Percentiles rank a stretch among this genome's conserved stretches.
Evolutionary conservation across 2,329 filamentous ascomycete species (phyloP).

Genomic region (Exserohilum rostratum): DNA sequence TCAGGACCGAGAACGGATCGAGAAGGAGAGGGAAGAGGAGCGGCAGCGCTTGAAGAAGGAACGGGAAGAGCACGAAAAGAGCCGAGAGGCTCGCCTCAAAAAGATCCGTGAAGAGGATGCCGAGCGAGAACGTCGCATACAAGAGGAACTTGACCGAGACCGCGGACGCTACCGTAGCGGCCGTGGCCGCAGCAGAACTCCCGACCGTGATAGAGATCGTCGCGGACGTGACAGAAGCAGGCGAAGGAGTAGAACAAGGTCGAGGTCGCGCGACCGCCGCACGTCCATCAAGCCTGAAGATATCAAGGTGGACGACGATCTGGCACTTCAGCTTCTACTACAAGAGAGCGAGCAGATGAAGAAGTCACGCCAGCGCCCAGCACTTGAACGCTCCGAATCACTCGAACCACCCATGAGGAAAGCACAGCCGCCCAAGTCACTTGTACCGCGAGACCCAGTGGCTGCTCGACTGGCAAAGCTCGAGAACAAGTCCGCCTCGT

Average conservation of each 20-base stretch:
- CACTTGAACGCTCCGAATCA: conserved; percentile 47
- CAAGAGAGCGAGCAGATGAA: conserved; percentile 48
- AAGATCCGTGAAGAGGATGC: conserved; percentile 43
- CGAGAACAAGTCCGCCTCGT: conserved; percentile 36
- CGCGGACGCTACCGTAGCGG: conserved; percentile 42
- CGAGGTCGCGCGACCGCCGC: conserved; percentile 31
- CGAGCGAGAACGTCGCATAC: conserved; percentile 44
- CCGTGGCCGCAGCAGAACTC: conserved; percentile 35
- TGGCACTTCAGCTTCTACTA: conserved; percentile 43
- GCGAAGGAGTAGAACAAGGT: conserved; percentile 30
- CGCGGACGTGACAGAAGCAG: conserved; percentile 32
- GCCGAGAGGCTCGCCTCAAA: conserved; percentile 54
- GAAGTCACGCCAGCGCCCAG: conserved; percentile 44
- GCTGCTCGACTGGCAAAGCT: conserved; percentile 37
- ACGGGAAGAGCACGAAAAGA: conserved; percentile 48
- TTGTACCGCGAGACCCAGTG: conserved; percentile 44
- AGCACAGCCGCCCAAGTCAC: conserved; percentile 43
- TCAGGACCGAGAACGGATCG: conserved; percentile 36
- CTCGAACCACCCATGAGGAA: conserved; percentile 49
- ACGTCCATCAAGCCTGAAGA: conserved; percentile 39
- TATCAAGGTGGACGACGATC: conserved; percentile 48
- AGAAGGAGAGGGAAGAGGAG: conserved; percentile 58
- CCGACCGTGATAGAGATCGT: conserved; percentile 31
- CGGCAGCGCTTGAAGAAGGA: conserved; percentile 55
- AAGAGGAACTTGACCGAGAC: conserved; percentile 58